Evolutionary conservation across 192 early-diverging fungal genomes (phyloP), one percentile per base, ranked within the genome.

Genomic region (Pilaira anomala): DNA sequence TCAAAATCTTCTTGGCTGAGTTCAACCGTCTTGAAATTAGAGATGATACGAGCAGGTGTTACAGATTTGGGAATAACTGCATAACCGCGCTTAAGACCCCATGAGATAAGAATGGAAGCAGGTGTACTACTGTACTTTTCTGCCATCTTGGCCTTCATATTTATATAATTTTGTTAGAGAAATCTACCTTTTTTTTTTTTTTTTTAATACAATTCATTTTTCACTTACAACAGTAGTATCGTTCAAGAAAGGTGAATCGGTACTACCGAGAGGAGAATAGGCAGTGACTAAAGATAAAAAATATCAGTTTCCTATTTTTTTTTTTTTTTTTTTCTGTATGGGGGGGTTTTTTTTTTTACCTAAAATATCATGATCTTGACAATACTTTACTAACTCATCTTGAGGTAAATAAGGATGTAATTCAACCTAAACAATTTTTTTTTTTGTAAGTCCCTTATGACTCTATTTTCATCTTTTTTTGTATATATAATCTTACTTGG

Each of bases 1-100:
- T 36, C 22, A 25, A 63, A 63, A 25, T 63, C 62, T n/a, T 63
- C 62, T 21, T 63, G 18, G 0, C 24, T 52, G 11, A 68, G 41
- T 44, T 60, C 28, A 53, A 52, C 44, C 14, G 51, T 41, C 9
- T 62, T 19, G 16, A 63, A 63, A 61, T 69, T 69, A 33, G 63
- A 46, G 12, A 59, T 30, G 54, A 69, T 69, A 18, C 68, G 68
- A 25, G 63, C 62, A 22, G 76, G 71, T 52, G 83, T 87, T 56
- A 81, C 86, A 9, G 90, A 91, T 77, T 93, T 93, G 62, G 93
- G 91, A 67, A 95, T 87, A 8, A 91, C 91, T 9, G 72, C 68
- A 36, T 86, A 86, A 2, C 89, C 89, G 50, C 93, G 84, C 62
- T 89, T 79, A 26, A 82, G 67, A 51, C 71, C 87, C 93, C 93